Evolutionary conservation across 305 asterid genomes (phyloP), one percentile per base, ranked within the genome.

Genomic region (Fraxinus albicans): DNA sequence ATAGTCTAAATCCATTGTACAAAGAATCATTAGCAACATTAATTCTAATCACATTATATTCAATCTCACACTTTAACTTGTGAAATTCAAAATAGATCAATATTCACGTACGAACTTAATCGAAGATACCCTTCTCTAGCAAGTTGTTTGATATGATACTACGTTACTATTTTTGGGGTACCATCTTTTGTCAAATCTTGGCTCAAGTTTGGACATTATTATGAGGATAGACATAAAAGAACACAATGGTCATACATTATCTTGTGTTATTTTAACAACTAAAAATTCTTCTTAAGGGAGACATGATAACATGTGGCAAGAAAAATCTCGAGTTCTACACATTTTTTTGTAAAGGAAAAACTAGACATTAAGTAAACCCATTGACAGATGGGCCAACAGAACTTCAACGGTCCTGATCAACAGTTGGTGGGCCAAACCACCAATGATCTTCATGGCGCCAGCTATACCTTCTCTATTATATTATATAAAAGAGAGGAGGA

Each of bases 401-500:
- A 85, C 82, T 83, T 82, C 47, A 86, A 86, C 82, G 92, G 94
- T 86, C 90, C 86, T 85, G 93, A 90, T 88, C 85, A 83, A 60
- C 40, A 76, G 78, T 4, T 2, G n/a, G 88, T 86, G 89, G 93
- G 90, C 80, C 90, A 83, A 89, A 93, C 91, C 95, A 88, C 91
- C 97, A 88, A 86, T 83, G 97, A 94, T 92, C 92, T 88, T 91
- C 88, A 86, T 83, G 88, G 91, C 89, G 94, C 94, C 97, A 91
- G 93, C 94, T 87, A 82, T 82, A 82, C 70, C 47, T 76, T 75
- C 60, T 36, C 60, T 76, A 23, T 63, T 29, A 2, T 31, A 25
- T 53, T 80, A 80, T 73, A 60, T 31, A 13, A 33, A 33, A 34
- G 47, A 17, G 77, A 72, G 77, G 6, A 15, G 65, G 89, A 87